phyloP scores from a whole-genome alignment of 140 eudicot genomes.

The Oenanthe javanica region DNA sequence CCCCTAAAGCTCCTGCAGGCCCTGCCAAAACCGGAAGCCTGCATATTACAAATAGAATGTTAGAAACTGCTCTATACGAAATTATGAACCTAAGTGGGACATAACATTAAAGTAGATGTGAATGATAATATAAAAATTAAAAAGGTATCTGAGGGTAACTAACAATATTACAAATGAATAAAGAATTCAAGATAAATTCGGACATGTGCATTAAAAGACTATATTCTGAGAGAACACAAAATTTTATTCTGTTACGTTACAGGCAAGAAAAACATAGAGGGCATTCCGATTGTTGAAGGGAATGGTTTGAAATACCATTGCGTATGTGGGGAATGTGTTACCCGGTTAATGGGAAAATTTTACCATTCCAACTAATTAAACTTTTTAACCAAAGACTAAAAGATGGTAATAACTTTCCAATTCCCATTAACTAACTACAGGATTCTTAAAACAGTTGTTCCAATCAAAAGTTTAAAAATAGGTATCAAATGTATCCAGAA shows the following conservation, averaged over 20 bases:
- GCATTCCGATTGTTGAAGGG: background rate
- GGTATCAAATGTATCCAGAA: background rate
- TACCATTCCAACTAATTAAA: background rate
- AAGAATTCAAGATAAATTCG: background rate
- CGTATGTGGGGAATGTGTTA: background rate
- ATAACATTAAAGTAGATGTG: background rate
- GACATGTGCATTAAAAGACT: background rate
- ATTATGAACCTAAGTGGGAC: background rate
- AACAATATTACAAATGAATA: background rate
- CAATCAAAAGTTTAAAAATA: background rate
- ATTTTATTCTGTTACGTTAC: background rate
- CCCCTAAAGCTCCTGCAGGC: conserved; percentile 92
- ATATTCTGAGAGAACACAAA: background rate
- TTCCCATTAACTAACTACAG: background rate
- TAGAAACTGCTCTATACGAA: background rate
- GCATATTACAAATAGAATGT: conserved; percentile 1
- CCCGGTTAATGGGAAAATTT: background rate
- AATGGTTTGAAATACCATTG: background rate
- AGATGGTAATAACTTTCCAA: background rate
- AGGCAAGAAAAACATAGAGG: background rate
- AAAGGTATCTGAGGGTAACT: background rate
- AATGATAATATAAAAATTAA: background rate
- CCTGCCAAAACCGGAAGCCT: conserved; percentile 97
- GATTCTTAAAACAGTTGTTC: background rate
- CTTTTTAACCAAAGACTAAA: background rate